Percentiles rank a stretch among this genome's conserved stretches.
phyloP scores from a whole-genome alignment of 176 grass and related monocot species.

The Areca catechu region DNA sequence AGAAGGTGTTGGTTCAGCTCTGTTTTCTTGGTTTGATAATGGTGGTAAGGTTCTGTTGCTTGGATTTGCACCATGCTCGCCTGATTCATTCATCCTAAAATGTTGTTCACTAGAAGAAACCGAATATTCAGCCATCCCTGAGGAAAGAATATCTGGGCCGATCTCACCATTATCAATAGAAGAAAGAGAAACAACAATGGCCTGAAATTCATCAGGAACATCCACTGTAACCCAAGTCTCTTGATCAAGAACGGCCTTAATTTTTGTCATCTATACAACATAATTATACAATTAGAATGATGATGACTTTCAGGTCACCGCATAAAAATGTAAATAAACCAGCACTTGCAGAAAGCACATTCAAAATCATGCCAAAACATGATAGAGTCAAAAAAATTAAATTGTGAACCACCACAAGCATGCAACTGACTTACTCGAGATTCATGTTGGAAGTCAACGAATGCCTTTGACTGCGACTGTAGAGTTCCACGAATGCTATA shows the following conservation, averaged over 20 bases:
- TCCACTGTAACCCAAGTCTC: slow-evolving; percentile 89
- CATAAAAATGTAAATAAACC: too few relatives aligned
- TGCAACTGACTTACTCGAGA: slow-evolving; percentile 53
- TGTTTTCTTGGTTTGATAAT: slow-evolving; percentile 36
- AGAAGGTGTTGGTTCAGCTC: slow-evolving; percentile 34
- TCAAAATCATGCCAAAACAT: too few relatives aligned
- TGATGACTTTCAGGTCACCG: too few relatives aligned
- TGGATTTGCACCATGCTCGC: slow-evolving; percentile 40
- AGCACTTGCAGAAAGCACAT: too few relatives aligned
- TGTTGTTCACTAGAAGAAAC: slow-evolving; percentile 33
- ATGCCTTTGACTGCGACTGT: slow-evolving; percentile 91
- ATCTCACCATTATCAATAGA: slow-evolving; percentile 65
- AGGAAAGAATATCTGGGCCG: slow-evolving; percentile 21
- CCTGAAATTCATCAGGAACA: slow-evolving; percentile 93
- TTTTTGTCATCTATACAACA: slow-evolving; percentile 81
- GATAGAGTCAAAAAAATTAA: background rate
- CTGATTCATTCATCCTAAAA: slow-evolving; percentile 15
- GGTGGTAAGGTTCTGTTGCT: slow-evolving; percentile 18
- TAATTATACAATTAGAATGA: background rate
- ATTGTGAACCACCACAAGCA: background rate
- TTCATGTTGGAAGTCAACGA: slow-evolving; percentile 96
- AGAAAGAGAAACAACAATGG: slow-evolving; percentile 74
- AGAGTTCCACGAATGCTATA: slow-evolving; percentile 95
- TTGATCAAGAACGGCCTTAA: slow-evolving; percentile 98
- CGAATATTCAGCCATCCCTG: slow-evolving; percentile 33